These are phyloP conservation scores for Thozetella sp. DNA, from an alignment of 495 filamentous ascomycete genomes.

Conservation along the genomic window DNA sequence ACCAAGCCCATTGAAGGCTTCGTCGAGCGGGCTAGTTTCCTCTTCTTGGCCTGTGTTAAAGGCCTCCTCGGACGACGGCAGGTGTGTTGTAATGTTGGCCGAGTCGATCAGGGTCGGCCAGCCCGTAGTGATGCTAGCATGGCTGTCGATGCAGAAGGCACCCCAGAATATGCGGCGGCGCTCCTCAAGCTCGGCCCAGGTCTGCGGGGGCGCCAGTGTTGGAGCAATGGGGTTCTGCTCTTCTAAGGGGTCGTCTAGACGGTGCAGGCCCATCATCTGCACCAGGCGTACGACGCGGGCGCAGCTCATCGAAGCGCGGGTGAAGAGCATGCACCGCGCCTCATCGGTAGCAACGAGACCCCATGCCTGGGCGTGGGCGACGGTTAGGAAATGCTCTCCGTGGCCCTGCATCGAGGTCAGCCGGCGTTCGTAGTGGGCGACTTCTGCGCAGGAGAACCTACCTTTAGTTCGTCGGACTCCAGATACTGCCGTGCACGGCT, in stretches of 20 bases:
- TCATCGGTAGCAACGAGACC: slow-evolving; percentile 42
- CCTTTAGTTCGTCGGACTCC: slow-evolving; percentile 50
- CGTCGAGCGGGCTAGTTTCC: slow-evolving; percentile 27
- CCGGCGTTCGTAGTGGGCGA: not conserved
- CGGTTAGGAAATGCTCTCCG: slow-evolving; percentile 46
- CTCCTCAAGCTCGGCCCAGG: slow-evolving; percentile 54
- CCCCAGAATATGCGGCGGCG: slow-evolving; percentile 55
- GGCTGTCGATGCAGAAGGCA: slow-evolving; percentile 50
- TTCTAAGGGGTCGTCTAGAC: slow-evolving; percentile 34
- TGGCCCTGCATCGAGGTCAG: slow-evolving; percentile 25
- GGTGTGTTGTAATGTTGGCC: slow-evolving; percentile 38
- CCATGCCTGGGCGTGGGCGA: slow-evolving; percentile 49
- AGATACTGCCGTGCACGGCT: slow-evolving; percentile 46
- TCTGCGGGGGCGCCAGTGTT: slow-evolving; percentile 33
- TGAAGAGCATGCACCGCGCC: slow-evolving; percentile 40
- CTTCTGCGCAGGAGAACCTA: slow-evolving; percentile 9
- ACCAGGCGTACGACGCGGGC: slow-evolving; percentile 38
- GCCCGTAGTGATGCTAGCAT: slow-evolving; percentile 45
- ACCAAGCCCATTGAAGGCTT: slow-evolving; percentile 30
- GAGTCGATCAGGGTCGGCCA: slow-evolving; percentile 47
- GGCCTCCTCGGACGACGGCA: slow-evolving; percentile 44
- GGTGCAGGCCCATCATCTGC: slow-evolving; percentile 49
- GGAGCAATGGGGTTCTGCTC: slow-evolving; percentile 31
- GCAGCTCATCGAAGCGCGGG: slow-evolving; percentile 43
- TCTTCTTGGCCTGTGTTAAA: slow-evolving; percentile 34